phyloP scores from a whole-genome alignment of 345 rosid species.

The Heritiera littoralis region DNA sequence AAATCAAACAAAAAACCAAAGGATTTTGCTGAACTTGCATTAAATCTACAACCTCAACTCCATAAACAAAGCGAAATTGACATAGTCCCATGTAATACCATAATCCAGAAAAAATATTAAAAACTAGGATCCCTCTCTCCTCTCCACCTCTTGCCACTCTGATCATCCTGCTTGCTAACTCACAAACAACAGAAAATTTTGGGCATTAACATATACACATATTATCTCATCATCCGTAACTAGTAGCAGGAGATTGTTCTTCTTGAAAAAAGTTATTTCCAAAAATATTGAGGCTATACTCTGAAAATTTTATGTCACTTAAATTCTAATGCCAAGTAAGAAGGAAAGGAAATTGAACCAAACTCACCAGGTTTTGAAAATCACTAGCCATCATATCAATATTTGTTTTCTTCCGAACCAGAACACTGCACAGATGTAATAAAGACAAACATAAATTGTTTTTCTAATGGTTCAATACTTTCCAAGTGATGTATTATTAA shows the following conservation, averaged over 20 bases:
- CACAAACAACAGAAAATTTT: background rate
- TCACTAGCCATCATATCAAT: conserved; percentile 67
- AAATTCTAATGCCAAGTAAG: background rate
- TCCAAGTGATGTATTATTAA: background rate
- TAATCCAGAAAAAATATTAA: background rate
- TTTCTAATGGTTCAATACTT: background rate
- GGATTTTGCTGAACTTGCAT: background rate
- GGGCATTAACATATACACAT: background rate
- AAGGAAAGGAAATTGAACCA: background rate
- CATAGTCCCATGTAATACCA: background rate
- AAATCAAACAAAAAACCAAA: background rate
- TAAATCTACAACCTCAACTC: background rate
- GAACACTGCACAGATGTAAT: conserved; percentile 53
- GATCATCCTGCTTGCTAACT: background rate
- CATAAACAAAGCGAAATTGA: background rate
- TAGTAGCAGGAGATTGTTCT: background rate
- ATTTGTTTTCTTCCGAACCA: conserved; percentile 64
- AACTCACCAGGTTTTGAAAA: conserved; percentile 66
- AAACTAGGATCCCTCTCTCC: background rate
- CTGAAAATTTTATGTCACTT: background rate
- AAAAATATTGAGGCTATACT: background rate
- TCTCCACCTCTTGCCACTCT: background rate
- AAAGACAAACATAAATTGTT: background rate
- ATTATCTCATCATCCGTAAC: background rate
- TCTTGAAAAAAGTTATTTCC: background rate